Evolutionary conservation across 2,329 filamentous ascomycete species (phyloP), one percentile per base, ranked within the genome.

Genomic region (Arthrobotrys megalospora): DNA sequence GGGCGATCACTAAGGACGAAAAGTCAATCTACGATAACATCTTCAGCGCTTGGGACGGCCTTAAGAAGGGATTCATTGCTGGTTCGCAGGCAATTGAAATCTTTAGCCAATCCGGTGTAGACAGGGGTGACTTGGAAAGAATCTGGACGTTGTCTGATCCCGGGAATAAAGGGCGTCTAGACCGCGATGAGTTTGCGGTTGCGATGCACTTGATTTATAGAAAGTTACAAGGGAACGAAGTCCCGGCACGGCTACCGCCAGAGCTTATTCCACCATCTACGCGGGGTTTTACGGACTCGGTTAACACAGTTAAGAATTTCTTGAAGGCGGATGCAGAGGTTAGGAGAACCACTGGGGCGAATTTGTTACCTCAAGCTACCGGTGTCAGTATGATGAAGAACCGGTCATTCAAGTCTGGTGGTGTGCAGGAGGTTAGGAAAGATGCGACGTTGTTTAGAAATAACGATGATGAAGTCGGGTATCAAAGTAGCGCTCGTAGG

Each of bases 181-280:
- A 99, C 82, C 89, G 98, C 82, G 96, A 99, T 83, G 96, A 99
- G 83, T 99, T 99, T 83, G 94, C 96, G 7, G 95, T 99, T 65
- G 94, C 94, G 8, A 99, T 99, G 96, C 96, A 99, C 88, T 86
- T 99, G 85, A 99, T 99, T 82, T 99, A 99, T 86, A 90, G 96
- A 82, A 97, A 96, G 84, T 88, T 99, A 66, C 98, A 99, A 82
- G 95, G 95, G 41, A 98, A 98, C 83, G 94, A 95, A 0, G 88
- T 98, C 36, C 96, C 96, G 14, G 92, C 91, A 82, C 91, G 91
- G 52, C 88, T 99, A 10, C 96, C 96, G 7, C 90, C 96, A 0
- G 96, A 99, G 86, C 89, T 99, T 77, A 91, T 98, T 6, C 96
- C 96, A 21, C 96, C 96, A 1, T 98, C 96, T 0, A 97, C 95